A percentile compares a stretch with the other conserved stretches of the same genome.
Evolutionary conservation across 2,329 filamentous ascomycete genomes (phyloP).

Genomic region (Dissoconium aciculare): DNA sequence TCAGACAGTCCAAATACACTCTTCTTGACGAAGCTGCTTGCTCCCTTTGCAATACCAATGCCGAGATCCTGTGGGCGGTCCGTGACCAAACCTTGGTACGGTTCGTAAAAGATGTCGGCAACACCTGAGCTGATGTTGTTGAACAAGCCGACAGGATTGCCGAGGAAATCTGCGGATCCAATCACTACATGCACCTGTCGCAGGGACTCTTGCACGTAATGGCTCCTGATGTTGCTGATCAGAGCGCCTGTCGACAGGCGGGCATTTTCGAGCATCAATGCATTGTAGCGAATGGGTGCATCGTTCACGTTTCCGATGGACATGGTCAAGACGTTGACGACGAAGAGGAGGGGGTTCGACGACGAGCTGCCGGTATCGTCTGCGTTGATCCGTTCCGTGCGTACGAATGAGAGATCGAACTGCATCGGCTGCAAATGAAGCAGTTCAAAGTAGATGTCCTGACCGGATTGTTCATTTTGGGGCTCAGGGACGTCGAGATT

Average conservation of each 20-base stretch:
- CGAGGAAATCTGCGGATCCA: conserved; percentile 91
- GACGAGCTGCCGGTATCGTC: conserved; percentile 79
- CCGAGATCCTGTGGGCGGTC: conserved; percentile 92
- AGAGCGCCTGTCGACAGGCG: conserved; percentile 75
- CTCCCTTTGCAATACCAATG: conserved; percentile 87
- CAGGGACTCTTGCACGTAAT: conserved; percentile 93
- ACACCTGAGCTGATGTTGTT: conserved; percentile 97
- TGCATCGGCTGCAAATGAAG: conserved; percentile 98
- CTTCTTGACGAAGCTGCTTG: conserved; percentile 95
- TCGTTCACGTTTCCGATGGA: conserved; percentile 98
- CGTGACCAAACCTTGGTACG: conserved; percentile 92
- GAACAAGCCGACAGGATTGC: conserved; percentile 93
- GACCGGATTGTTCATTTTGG: conserved; percentile 63
- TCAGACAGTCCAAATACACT: conserved; percentile 95
- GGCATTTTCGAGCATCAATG: conserved; percentile 87
- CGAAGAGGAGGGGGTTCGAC: conserved; percentile 93
- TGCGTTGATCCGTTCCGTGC: conserved; percentile 89
- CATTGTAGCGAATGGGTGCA: conserved; percentile 83
- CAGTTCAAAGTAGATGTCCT: conserved; percentile 96
- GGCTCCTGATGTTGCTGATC: conserved; percentile 72
- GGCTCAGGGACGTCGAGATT: conserved; percentile 85
- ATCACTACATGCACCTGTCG: conserved; percentile 96
- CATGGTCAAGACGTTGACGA: conserved; percentile 97
- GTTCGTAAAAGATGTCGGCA: conserved; percentile 97
- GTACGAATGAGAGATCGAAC: conserved; percentile 89